phyloP scores from a whole-genome alignment of 2,329 filamentous ascomycete genomes.

The Fusarium clavum region DNA sequence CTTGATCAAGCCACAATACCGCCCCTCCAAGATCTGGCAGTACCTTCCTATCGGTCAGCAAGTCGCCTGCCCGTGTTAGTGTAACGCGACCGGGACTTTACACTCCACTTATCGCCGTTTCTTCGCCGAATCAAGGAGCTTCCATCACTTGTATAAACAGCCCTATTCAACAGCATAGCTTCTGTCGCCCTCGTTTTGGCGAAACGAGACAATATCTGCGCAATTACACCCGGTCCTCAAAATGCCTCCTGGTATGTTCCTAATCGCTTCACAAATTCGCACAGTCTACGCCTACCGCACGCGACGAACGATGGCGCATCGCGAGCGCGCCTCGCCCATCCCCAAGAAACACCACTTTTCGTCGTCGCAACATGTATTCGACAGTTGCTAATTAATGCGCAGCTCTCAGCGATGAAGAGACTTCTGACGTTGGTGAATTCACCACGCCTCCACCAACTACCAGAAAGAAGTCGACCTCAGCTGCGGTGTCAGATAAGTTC shows the following conservation, averaged over 20 bases:
- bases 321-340: conserved; percentile 9
- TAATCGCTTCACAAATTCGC: not conserved
- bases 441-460: conserved; percentile 39
- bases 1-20: conserved; percentile 12
- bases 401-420: conserved; percentile 55
- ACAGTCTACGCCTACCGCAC: not conserved
- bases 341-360: not conserved
- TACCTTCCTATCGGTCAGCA: not conserved
- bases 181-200: not conserved
- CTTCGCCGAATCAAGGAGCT: conserved; percentile 13
- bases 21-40: conserved; percentile 9
- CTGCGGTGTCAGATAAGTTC: conserved; percentile 18
- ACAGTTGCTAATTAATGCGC: conserved; percentile 33
- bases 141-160: not conserved
- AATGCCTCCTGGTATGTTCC: conserved; percentile 47
- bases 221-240: not conserved
- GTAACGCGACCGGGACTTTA: too few relatives aligned
- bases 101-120: conserved; percentile 13
- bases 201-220: not conserved
- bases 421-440: conserved; percentile 50
- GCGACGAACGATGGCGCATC: conserved; percentile 11
- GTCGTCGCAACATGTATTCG: conserved; percentile 8
- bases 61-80: not conserved
- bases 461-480: conserved; percentile 45
- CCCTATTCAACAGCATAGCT: not conserved